Evolutionary conservation across 768 basidiomycete species (phyloP).

Genomic region (Phanerochaete carnosa): DNA sequence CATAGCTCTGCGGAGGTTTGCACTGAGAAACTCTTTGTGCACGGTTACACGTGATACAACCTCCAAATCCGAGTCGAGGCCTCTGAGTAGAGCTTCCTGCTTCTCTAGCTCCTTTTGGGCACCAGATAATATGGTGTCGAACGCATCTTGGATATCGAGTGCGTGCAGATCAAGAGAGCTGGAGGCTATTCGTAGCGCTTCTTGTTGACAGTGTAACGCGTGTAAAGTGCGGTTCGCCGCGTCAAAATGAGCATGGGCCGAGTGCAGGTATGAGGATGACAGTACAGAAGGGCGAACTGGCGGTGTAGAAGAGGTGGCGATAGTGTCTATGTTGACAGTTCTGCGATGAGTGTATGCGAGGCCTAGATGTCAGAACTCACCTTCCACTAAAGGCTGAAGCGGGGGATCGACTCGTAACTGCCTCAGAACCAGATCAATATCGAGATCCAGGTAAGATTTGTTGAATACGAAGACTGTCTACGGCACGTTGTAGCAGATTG

Average conservation of each 20-base stretch:
- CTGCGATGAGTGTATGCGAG: background rate
- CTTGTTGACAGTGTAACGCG: slow-evolving; percentile 62
- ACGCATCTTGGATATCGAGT: slow-evolving; percentile 63
- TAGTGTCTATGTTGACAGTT: background rate
- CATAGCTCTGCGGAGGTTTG: slow-evolving; percentile 61
- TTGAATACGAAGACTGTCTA: slow-evolving; percentile 83
- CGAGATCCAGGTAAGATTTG: slow-evolving; percentile 72
- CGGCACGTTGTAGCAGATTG: background rate
- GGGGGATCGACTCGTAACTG: slow-evolving; percentile 58
- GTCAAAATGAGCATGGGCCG: slow-evolving; percentile 63
- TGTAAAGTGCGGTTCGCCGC: slow-evolving; percentile 48
- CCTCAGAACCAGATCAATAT: slow-evolving; percentile 61
- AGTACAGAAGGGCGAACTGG: slow-evolving; percentile 40
- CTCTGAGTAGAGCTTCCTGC: slow-evolving; percentile 59
- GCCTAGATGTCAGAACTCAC: slow-evolving; percentile 32
- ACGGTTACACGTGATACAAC: slow-evolving; percentile 64
- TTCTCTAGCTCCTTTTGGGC: slow-evolving; percentile 63
- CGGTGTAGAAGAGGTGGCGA: background rate
- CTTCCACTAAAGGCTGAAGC: slow-evolving; percentile 70
- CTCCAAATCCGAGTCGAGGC: slow-evolving; percentile 68
- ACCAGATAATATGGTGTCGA: slow-evolving; percentile 56
- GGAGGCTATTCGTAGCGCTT: slow-evolving; percentile 71
- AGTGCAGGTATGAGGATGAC: slow-evolving; percentile 61
- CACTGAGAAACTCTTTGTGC: slow-evolving; percentile 74
- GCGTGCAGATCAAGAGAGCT: slow-evolving; percentile 69